A percentile compares a stretch with the other conserved stretches of the same genome.
These are phyloP conservation scores for Mucor sp. DNA, from an alignment of 371 early-diverging fungal genomes.

Conservation along the genomic window DNA sequence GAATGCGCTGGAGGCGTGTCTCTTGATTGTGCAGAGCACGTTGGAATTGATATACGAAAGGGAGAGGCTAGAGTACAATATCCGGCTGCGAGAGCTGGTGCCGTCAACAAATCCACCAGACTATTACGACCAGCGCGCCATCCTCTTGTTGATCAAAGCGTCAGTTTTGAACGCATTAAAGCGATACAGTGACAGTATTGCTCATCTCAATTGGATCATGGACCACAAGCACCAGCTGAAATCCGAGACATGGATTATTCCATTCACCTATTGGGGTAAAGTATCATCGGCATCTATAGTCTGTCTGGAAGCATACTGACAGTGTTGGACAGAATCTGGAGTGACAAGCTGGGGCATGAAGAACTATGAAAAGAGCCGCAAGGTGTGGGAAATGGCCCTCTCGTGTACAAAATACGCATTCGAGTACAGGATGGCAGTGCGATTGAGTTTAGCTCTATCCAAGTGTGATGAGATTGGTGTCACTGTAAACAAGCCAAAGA, in stretches of 20 bases:
- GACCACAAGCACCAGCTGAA: constrained; percentile 40
- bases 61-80: constrained; percentile 27
- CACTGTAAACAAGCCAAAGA: constrained; percentile 15
- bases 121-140: constrained; percentile 31
- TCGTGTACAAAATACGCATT: constrained; percentile 30
- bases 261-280: constrained; percentile 57
- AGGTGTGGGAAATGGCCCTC: constrained; percentile 30
- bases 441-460: constrained; percentile 25
- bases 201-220: constrained; percentile 50
- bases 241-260: constrained; percentile 52
- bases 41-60: constrained; percentile 31
- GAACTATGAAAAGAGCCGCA: constrained; percentile 33
- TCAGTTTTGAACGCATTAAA: constrained; percentile 25
- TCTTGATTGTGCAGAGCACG: constrained; percentile 31
- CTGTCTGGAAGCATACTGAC: background rate
- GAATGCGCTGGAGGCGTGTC: constrained; percentile 25
- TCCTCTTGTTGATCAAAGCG: constrained; percentile 25
- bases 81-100: constrained; percentile 23
- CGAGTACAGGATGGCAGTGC: constrained; percentile 28
- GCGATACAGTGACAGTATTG: constrained; percentile 25
- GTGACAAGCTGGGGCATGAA: constrained; percentile 50
- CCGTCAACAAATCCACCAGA: constrained; percentile 22
- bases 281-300: background rate
- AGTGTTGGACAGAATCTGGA: constrained; percentile 38
- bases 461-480: constrained; percentile 34